Percentiles rank a stretch among this genome's conserved stretches.
Evolutionary conservation across 169 alveolate genomes (phyloP).

Genomic region (Plasmodium fragile): DNA sequence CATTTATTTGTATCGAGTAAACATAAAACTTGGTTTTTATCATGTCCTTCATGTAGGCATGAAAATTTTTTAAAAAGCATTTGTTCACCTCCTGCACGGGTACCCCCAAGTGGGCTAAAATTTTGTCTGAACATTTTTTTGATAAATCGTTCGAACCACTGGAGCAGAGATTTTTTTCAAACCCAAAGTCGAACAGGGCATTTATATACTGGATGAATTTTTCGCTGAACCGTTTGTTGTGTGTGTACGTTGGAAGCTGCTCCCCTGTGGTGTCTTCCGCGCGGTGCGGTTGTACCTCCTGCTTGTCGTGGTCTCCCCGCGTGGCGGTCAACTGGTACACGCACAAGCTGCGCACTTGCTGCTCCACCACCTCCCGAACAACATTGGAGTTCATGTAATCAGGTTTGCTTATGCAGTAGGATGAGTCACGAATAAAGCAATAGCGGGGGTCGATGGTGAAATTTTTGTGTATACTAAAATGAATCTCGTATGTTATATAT

Average conservation of each 20-base stretch:
- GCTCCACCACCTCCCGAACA: constrained; percentile 62
- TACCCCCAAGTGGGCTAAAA: constrained; percentile 3
- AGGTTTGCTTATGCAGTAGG: constrained; percentile 66
- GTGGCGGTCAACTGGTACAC: constrained; percentile 47
- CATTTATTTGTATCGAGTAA: constrained; percentile 53
- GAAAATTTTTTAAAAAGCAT: constrained; percentile 55
- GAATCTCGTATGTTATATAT: constrained; percentile 37
- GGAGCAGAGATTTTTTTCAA: constrained; percentile 54
- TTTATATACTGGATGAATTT: constrained; percentile 47
- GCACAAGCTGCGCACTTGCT: constrained; percentile 64
- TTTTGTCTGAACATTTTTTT: constrained; percentile 63
- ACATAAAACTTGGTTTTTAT: constrained; percentile 62
- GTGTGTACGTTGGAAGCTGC: neutral
- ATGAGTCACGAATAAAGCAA: constrained; percentile 61
- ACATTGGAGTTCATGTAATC: constrained; percentile 62
- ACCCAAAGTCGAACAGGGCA: constrained; percentile 63
- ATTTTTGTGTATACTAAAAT: constrained; percentile 58
- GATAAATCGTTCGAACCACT: constrained; percentile 61
- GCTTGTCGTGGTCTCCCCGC: neutral
- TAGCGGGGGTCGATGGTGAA: constrained; percentile 59
- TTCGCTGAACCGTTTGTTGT: constrained; percentile 30
- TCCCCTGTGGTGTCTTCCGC: neutral
- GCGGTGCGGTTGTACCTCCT: neutral
- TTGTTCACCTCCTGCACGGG: constrained; percentile 42
- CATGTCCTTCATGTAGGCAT: constrained; percentile 56